These are phyloP conservation scores for Pseudocercospora cruenta DNA, from an alignment of 2,329 filamentous ascomycete species.

Conservation along the genomic window DNA sequence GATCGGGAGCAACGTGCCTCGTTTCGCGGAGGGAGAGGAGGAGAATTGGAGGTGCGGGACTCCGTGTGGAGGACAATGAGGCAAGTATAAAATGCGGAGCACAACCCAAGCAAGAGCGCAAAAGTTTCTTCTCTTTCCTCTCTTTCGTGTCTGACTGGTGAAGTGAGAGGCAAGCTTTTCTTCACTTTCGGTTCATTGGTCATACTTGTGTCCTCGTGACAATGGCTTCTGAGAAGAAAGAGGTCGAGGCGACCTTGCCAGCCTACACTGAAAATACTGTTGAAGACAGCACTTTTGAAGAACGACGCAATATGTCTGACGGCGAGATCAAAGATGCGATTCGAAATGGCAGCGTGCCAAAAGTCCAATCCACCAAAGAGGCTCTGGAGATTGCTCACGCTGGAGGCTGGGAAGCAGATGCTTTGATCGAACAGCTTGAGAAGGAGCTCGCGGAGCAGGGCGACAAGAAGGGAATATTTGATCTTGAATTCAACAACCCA, in stretches of 20 bases:
- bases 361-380: conserved; percentile 33
- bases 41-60: conserved; percentile 10
- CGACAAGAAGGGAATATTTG: conserved; percentile 50
- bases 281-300: conserved; percentile 28
- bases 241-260: conserved; percentile 24
- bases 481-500: conserved; percentile 64
- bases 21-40: conserved; percentile 2
- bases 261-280: conserved; percentile 26
- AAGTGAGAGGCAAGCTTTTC: background rate
- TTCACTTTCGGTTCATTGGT: background rate
- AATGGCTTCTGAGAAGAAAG: conserved; percentile 27
- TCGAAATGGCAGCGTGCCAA: conserved; percentile 34
- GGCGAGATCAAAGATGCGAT: conserved; percentile 35
- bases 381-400: conserved; percentile 39
- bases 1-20: conserved; percentile 15
- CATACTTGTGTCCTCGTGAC: conserved; percentile 8
- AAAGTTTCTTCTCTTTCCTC: background rate
- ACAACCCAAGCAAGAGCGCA: background rate
- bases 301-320: conserved; percentile 29
- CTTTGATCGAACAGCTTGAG: conserved; percentile 48
- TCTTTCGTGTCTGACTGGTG: background rate
- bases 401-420: conserved; percentile 50
- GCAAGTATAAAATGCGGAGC: conserved; percentile 13
- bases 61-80: background rate
- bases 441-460: conserved; percentile 42